Evolutionary conservation across 441 rosid species (phyloP), one percentile per base, ranked within the genome.

Genomic region (Brassica balearica): DNA sequence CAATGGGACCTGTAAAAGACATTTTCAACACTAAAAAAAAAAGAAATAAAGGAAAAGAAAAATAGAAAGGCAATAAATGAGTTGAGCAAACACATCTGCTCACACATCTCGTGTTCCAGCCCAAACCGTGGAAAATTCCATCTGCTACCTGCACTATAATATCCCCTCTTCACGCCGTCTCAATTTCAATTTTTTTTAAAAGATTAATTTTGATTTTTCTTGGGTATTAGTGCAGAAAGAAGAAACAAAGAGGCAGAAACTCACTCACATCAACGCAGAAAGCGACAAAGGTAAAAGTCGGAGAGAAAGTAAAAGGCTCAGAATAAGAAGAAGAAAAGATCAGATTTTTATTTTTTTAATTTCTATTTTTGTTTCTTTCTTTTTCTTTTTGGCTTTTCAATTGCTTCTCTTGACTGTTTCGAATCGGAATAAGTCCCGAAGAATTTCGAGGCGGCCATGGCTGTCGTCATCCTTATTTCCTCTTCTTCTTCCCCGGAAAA

Each of bases 371-470:
- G 6, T 8, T 27, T 15, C 23, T n/a, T 27, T 25, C 12, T 2
- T 12, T 66, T 32, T 15, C 15, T 29, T 2, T 12, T 66, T 32
- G 9, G 9, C 32, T 59, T 29, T 38, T 56, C 34, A 43, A 65
- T 64, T 80, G 74, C 80, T 66, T 76, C 73, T 76, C 74, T 82
- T 77, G 72, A 81, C 78, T 80, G 66, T 53, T 76, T 80, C 58
- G 77, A 76, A 66, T 76, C 77, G 61, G 83, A 76, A 80, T 80
- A 59, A 71, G 64, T 71, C 83, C 41, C 53, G 53, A 2, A 43
- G 80, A 71, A 80, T 71, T 36, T 80, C 76, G 77, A 75, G 83
- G 74, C 69, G 43, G 23, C 80, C 77, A 80, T 80, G 83, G 68
- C 83, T 76, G 19, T 60, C 74, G 9, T 25, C 38, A 60, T 80